Evolutionary conservation across 225 moss, liverwort and hornwort genomes (phyloP).

Genomic region (Sphagnum tenellum): DNA sequence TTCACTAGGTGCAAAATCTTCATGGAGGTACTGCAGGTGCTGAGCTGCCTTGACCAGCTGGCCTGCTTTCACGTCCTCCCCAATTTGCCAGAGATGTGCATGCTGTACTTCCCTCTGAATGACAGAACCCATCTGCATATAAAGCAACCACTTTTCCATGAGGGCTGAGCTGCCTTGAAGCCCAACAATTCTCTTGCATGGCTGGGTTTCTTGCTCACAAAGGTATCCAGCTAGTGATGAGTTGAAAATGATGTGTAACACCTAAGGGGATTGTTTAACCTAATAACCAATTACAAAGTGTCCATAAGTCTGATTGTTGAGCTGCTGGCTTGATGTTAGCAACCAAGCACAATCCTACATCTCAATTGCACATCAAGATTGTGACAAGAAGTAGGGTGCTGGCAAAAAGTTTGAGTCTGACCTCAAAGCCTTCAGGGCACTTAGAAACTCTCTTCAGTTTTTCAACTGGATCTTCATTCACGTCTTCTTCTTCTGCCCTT

Average conservation of each 20-base stretch:
- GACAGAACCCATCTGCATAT: slow-evolving; percentile 43
- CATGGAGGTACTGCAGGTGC: slow-evolving; percentile 75
- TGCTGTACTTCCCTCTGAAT: slow-evolving; percentile 66
- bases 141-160: not conserved
- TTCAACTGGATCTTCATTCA: slow-evolving; percentile 14
- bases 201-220: too few relatives aligned
- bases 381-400: too few relatives aligned
- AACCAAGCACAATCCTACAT: too few relatives aligned
- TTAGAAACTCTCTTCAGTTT: slow-evolving; percentile 9
- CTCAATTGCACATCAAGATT: too few relatives aligned
- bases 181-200: too few relatives aligned
- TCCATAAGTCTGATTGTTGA: too few relatives aligned
- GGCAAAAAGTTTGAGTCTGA: slow-evolving; percentile 11
- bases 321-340: too few relatives aligned
- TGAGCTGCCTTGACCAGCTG: slow-evolving; percentile 57
- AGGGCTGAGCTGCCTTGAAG: not conserved
- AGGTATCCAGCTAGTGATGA: too few relatives aligned
- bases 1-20: slow-evolving; percentile 57
- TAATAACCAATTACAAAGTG: too few relatives aligned
- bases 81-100: slow-evolving; percentile 71
- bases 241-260: too few relatives aligned
- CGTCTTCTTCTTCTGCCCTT: slow-evolving; percentile 23
- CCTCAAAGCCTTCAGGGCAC: slow-evolving; percentile 33
- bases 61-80: slow-evolving; percentile 41
- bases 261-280: too few relatives aligned